These are phyloP conservation scores for Candida cerambycidarum DNA, from an alignment of 805 yeast genomes.

Conservation along the genomic window DNA sequence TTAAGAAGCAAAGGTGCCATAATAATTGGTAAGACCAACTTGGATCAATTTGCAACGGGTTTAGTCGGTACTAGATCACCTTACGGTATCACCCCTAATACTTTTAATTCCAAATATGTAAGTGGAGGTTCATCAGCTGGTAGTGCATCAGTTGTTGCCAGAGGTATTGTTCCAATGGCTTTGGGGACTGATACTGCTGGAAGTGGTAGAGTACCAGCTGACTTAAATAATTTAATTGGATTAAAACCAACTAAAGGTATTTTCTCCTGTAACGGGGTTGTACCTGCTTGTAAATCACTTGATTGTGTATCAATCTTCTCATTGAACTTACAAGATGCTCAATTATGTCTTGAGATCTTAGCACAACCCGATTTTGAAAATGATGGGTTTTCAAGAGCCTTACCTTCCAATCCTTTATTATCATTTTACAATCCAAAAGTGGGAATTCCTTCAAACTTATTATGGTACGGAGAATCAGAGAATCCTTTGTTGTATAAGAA, in stretches of 20 bases:
- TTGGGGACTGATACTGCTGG: conserved; percentile 98
- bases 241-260: conserved; percentile 90
- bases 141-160: conserved; percentile 86
- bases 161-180: conserved; percentile 86
- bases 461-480: conserved; percentile 80
- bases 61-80: conserved; percentile 95
- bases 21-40: conserved; percentile 87
- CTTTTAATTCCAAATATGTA: conserved; percentile 74
- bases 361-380: conserved; percentile 65
- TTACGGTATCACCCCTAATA: conserved; percentile 83
- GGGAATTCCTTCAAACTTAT: conserved; percentile 72
- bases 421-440: conserved; percentile 62
- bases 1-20: conserved; percentile 90
- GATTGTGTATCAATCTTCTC: conserved; percentile 92
- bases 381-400: conserved; percentile 78
- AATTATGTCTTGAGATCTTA: conserved; percentile 65
- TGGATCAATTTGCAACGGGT: conserved; percentile 98
- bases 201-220: conserved; percentile 97
- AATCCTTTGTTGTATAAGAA: conserved; percentile 67
- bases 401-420: conserved; percentile 66
- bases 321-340: conserved; percentile 78
- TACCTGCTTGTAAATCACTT: conserved; percentile 93
- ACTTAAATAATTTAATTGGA: conserved; percentile 86
- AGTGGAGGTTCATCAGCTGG: conserved; percentile 97
- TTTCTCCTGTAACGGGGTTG: conserved; percentile 87